Evolutionary conservation across 208 protist genomes (phyloP).

Genomic region (Leishmania mexicana): DNA sequence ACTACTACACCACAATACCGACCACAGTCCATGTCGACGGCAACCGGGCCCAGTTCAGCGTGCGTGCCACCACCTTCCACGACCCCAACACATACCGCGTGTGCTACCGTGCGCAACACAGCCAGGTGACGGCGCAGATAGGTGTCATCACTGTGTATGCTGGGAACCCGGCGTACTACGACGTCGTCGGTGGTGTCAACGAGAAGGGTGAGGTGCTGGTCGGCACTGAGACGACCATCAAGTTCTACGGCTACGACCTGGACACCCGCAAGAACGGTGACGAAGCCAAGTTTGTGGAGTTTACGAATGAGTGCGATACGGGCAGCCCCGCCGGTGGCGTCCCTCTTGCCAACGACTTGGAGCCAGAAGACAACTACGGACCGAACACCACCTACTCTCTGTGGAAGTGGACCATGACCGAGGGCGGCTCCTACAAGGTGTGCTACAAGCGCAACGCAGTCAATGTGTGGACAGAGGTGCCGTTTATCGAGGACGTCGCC

Average conservation of each 20-base stretch:
- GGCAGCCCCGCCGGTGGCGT: constrained; percentile 68
- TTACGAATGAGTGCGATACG: constrained; percentile 48
- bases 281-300: constrained; percentile 73
- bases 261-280: constrained; percentile 69
- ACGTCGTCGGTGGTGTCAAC: constrained; percentile 45
- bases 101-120: constrained; percentile 41
- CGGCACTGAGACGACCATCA: constrained; percentile 43
- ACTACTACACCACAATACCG: constrained; percentile 35
- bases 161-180: constrained; percentile 73
- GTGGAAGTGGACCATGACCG: constrained; percentile 53
- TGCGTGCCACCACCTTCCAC: constrained; percentile 40
- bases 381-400: constrained; percentile 64
- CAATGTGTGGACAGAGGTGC: constrained; percentile 67
- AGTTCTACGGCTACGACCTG: constrained; percentile 79
- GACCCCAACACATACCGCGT: constrained; percentile 49
- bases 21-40: constrained; percentile 10
- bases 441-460: constrained; percentile 60
- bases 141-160: constrained; percentile 63
- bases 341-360: constrained; percentile 47
- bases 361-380: constrained; percentile 68
- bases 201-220: constrained; percentile 44
- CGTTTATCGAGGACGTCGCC: constrained; percentile 51
- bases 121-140: constrained; percentile 27
- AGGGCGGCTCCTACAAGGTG: constrained; percentile 67
- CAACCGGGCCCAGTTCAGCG: constrained; percentile 22